Evolutionary conservation across 306 rosid species (phyloP), one percentile per base, ranked within the genome.

Genomic region (Oxytropis ochrocephala): DNA sequence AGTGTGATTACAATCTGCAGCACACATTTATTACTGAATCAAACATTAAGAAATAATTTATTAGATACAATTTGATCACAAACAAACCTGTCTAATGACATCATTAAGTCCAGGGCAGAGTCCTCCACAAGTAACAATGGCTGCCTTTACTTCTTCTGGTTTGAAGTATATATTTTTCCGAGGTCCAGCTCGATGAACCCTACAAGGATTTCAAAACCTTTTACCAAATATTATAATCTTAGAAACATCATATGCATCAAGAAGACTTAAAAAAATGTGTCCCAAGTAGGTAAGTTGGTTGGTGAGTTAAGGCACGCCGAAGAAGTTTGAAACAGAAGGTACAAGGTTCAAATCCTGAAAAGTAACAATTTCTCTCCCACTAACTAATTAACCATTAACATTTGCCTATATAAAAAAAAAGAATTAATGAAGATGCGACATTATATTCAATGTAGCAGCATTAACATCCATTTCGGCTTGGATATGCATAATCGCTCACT

Each of bases 141-240:
- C 99, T 49, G 99, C 97, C 81, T 91, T 95, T 66, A 95, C 99
- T 78, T 85, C 86, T 75, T 95, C 99, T 0, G 99, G 97, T 59
- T 81, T 82, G 74, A 85, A 95, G 67, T 85, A 95, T 76, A 95
- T 95, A 60, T 89, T 84, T 81, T 89, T 86, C 53, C 99, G 87
- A 36, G 99, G 99, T 48, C 99, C 99, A 77, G 99, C 99, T 81
- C 96, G 95, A 78, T 87, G 99, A 84, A 89, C 95, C 99, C 99
- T 95, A 50, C 16, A 77, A 67, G 63, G 52, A 33, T 70, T 62
- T 63, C 77, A 75, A 11, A 59, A 66, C 24, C 47, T 66, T 59
- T 69, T 43, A 66, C 44, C 38, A 43, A 0, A 35, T 50, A 12
- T 35, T 63, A 35, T 63, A 24, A 18, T 41, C 64, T 50, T 18